A percentile compares a stretch with the other conserved stretches of the same genome.
Conservation (phyloP, 352 stramenopile genomes). For the Phytophthora macrochlamydospora region DNA sequence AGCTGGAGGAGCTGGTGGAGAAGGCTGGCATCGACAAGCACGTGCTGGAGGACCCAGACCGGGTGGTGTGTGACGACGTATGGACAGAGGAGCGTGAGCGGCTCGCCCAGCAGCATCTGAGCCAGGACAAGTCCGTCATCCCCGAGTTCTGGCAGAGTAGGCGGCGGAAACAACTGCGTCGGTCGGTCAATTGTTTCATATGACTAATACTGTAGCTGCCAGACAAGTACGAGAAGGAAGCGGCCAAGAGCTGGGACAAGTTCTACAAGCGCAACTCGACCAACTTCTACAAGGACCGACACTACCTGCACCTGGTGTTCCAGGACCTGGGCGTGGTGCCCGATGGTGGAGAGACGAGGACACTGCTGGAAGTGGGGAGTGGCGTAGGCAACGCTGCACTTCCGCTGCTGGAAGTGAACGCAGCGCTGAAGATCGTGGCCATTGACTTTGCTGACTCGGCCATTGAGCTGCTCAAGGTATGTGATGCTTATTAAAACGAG, state of each 20-base stretch:
- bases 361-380: slow-evolving; percentile 94
- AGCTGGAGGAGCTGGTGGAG: slow-evolving; percentile 80
- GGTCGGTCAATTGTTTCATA: neutral
- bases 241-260: slow-evolving; percentile 91
- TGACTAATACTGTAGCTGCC: no score
- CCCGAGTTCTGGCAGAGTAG: slow-evolving; percentile 80
- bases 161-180: slow-evolving; percentile 8
- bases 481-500: slow-evolving; percentile 10
- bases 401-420: slow-evolving; percentile 93
- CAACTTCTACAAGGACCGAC: slow-evolving; percentile 96
- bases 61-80: slow-evolving; percentile 79
- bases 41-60: slow-evolving; percentile 66
- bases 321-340: slow-evolving; percentile 74
- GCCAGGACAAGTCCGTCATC: slow-evolving; percentile 80
- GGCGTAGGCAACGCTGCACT: slow-evolving; percentile 95
- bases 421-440: slow-evolving; percentile 85
- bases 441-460: slow-evolving; percentile 94
- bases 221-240: slow-evolving; percentile 86
- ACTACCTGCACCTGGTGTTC: slow-evolving; percentile 95
- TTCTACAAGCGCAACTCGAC: slow-evolving; percentile 95
- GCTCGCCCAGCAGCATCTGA: slow-evolving; percentile 68
- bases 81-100: slow-evolving; percentile 83
- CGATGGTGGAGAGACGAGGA: slow-evolving; percentile 51
- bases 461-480: slow-evolving; percentile 91
- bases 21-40: slow-evolving; percentile 69